phyloP scores from a whole-genome alignment of 176 grass and related monocot species.

The Oryza australiensis region DNA sequence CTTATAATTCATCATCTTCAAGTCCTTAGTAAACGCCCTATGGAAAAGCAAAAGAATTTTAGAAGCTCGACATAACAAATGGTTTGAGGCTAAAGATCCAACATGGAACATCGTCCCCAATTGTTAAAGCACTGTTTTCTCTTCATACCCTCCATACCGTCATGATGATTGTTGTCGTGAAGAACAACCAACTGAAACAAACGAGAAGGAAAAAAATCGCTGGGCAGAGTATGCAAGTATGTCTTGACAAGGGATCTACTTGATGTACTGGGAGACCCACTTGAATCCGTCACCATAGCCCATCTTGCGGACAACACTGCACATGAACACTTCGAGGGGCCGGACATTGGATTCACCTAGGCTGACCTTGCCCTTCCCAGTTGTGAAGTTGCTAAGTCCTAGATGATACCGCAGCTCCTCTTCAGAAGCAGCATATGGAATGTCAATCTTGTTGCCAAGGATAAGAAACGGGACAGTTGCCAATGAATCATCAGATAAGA shows the following conservation, averaged over 20 bases:
- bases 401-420: slow-evolving; percentile 75
- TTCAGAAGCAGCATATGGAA: slow-evolving; percentile 73
- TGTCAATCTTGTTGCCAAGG: slow-evolving; percentile 81
- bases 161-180: slow-evolving; percentile 39
- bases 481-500: slow-evolving; percentile 70
- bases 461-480: slow-evolving; percentile 74
- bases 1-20: slow-evolving; percentile 46
- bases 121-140: slow-evolving; percentile 42
- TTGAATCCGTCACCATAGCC: slow-evolving; percentile 78
- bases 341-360: slow-evolving; percentile 67
- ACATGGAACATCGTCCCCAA: slow-evolving; percentile 22
- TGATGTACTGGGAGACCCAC: slow-evolving; percentile 83
- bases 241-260: slow-evolving; percentile 41
- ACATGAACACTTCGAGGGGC: slow-evolving; percentile 80
- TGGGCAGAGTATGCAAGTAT: slow-evolving; percentile 22
- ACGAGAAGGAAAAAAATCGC: slow-evolving; percentile 42
- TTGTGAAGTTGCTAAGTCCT: slow-evolving; percentile 76
- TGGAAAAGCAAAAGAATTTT: slow-evolving; percentile 52
- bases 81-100: slow-evolving; percentile 40
- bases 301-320: slow-evolving; percentile 84
- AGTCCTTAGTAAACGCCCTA: slow-evolving; percentile 44
- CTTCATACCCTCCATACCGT: slow-evolving; percentile 41
- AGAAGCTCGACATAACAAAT: slow-evolving; percentile 48
- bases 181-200: slow-evolving; percentile 39
- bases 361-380: slow-evolving; percentile 77